These are phyloP conservation scores for Scenedesmus sp. DNA, from an alignment of 163 green algal genomes.

Conservation along the genomic window DNA sequence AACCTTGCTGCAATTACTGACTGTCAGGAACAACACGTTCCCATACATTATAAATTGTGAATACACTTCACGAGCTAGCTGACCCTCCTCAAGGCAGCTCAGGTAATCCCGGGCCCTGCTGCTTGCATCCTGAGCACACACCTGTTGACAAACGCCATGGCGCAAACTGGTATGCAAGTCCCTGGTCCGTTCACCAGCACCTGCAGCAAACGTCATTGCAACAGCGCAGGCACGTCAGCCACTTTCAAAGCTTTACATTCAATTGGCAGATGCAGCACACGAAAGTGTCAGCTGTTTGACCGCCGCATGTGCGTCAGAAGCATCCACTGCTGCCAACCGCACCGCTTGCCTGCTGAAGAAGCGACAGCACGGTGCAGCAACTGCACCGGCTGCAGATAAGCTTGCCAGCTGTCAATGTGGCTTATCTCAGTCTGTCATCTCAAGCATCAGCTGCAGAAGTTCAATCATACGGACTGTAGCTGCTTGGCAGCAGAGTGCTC, in stretches of 20 bases:
- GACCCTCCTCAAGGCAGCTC: no score
- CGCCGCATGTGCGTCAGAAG: background rate
- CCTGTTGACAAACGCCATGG: constrained; percentile 72
- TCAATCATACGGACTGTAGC: background rate
- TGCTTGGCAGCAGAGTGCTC: constrained; percentile 5
- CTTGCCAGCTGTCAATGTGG: background rate
- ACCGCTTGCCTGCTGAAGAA: background rate
- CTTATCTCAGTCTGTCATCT: background rate
- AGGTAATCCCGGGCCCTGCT: background rate
- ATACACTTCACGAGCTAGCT: no score
- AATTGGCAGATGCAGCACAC: background rate
- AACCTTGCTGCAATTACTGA: no score
- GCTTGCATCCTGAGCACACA: constrained; percentile 32
- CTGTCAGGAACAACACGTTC: no score
- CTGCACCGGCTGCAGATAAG: background rate
- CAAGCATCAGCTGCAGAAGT: background rate
- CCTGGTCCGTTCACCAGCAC: constrained; percentile 93
- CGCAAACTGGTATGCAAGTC: constrained; percentile 91
- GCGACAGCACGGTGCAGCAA: background rate
- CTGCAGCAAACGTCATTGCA: constrained; percentile 53
- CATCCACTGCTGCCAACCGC: background rate
- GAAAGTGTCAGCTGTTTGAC: background rate
- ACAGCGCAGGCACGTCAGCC: background rate
- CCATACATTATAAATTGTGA: no score
- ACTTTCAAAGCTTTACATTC: background rate